These are phyloP conservation scores for Closterium sp. DNA, from an alignment of 139 green algal species.

Conservation along the genomic window DNA sequence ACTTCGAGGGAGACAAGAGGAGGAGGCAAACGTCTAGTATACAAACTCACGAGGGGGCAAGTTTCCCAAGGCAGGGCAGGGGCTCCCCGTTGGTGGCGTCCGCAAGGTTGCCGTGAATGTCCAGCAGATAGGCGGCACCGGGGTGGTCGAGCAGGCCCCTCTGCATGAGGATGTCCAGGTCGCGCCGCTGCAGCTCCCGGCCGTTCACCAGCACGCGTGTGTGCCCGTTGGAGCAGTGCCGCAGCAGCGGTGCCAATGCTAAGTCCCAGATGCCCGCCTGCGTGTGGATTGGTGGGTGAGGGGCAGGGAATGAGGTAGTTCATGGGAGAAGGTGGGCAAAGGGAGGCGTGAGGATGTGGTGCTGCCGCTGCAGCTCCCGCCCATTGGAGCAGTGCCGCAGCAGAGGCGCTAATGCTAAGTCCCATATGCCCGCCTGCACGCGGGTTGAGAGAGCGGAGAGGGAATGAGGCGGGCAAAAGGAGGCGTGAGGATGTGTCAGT, in stretches of 20 bases:
- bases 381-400: neutral
- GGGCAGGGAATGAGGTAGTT: too few species aligned
- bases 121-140: conserved; percentile 15
- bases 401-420: neutral
- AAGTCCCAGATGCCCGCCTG: conserved; percentile 1
- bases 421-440: neutral
- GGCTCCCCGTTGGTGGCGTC: neutral
- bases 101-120: conserved; percentile 9
- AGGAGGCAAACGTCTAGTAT: neutral
- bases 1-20: too few species aligned
- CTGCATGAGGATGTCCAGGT: conserved; percentile 20
- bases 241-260: neutral
- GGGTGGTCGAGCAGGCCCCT: conserved; percentile 6
- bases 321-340: too few species aligned
- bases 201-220: conserved; percentile 33
- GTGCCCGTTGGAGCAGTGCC: conserved; percentile 3
- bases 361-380: conserved; percentile 17
- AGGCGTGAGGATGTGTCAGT: neutral
- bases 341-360: neutral
- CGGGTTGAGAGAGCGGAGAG: too few species aligned
- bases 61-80: conserved; percentile 18
- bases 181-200: conserved; percentile 26
- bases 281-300: too few species aligned
- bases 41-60: conserved; percentile 34
- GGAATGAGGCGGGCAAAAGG: too few species aligned